Evolutionary conservation across 495 filamentous ascomycete species (phyloP), one percentile per base, ranked within the genome.

Genomic region (Neurospora discreta): DNA sequence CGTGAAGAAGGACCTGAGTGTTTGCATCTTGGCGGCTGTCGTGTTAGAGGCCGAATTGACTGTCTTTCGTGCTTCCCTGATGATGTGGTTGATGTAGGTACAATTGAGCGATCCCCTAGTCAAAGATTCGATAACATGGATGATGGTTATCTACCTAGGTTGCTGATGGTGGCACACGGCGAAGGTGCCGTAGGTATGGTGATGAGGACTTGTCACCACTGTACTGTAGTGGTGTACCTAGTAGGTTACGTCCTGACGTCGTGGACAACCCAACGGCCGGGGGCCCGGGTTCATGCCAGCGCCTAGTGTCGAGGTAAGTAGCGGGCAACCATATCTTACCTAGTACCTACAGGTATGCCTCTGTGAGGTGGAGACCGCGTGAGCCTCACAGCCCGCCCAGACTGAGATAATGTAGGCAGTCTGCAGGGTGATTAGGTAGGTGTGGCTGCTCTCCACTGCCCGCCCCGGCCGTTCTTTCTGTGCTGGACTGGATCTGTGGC

Each of bases 1-100:
- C 82, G 89, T 95, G 84, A 98, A 95, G 77, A 97, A 89, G 44
- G 90, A 85, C 79, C 90, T 93, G 80, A 98, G 81, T 38, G 92
- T 85, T 83, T 98, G 92, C 95, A 99, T 99, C 75, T 74, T 82
- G 74, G 73, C 73, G 68, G 69, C 65, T 41, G 71, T 58, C 70
- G 40, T 65, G 70, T 20, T 58, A 6, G 43, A 46, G 13, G 43
- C n/a, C n/a, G 43, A 13, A 46, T 23, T 10, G 5, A 23, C n/a
- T 20, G 43, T 46, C 11, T 46, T 10, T 46, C 7, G 42, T 52
- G 44, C 44, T 23, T 26, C 46, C 9, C 46, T 9, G 52, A 30
- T 30, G 23, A 30, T 16, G 52, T 60, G 52, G 13, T 30, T 60
- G 52, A 13, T 30, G 52, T 60, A 60, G 5, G 23, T 60, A 30